A percentile compares a stretch with the other conserved stretches of the same genome.
Conservation (phyloP, 2,329 filamentous ascomycete genomes). For the Talaromyces piceae region DNA sequence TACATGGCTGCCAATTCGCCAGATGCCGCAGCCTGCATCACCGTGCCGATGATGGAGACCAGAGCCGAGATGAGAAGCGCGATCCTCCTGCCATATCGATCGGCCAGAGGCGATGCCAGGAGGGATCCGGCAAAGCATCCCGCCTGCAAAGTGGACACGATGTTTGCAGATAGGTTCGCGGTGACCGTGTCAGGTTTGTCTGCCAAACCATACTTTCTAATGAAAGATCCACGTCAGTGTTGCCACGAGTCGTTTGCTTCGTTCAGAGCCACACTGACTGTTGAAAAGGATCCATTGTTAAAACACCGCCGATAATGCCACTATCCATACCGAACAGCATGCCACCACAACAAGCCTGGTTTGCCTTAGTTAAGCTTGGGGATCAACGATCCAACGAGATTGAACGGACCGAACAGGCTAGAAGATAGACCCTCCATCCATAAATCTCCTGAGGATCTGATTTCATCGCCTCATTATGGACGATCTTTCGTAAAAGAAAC, state of each 20-base stretch:
- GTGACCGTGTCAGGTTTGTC: neutral
- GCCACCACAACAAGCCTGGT: conserved; percentile 58
- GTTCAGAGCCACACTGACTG: conserved; percentile 28
- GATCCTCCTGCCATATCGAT: conserved; percentile 47
- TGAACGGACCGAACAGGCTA: conserved; percentile 50
- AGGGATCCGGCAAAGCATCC: conserved; percentile 48
- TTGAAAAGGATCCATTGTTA: conserved; percentile 54
- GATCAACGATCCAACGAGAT: neutral
- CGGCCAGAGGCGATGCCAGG: conserved; percentile 35
- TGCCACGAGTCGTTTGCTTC: neutral
- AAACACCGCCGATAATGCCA: conserved; percentile 60
- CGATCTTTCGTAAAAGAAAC: conserved; percentile 34
- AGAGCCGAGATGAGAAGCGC: conserved; percentile 51
- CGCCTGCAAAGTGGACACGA: conserved; percentile 64
- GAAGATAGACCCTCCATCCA: conserved; percentile 59
- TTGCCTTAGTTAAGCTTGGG: conserved; percentile 1
- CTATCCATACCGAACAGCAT: conserved; percentile 61
- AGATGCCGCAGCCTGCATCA: conserved; percentile 53
- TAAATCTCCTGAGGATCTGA: conserved; percentile 60
- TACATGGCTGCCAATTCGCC: conserved; percentile 59
- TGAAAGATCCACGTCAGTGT: neutral
- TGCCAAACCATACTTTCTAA: conserved; percentile 47
- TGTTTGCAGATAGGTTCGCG: conserved; percentile 15
- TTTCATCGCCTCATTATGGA: conserved; percentile 66
- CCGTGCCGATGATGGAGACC: conserved; percentile 53